phyloP scores from a whole-genome alignment of 768 basidiomycete genomes.

The Hypholoma fasciculare region DNA sequence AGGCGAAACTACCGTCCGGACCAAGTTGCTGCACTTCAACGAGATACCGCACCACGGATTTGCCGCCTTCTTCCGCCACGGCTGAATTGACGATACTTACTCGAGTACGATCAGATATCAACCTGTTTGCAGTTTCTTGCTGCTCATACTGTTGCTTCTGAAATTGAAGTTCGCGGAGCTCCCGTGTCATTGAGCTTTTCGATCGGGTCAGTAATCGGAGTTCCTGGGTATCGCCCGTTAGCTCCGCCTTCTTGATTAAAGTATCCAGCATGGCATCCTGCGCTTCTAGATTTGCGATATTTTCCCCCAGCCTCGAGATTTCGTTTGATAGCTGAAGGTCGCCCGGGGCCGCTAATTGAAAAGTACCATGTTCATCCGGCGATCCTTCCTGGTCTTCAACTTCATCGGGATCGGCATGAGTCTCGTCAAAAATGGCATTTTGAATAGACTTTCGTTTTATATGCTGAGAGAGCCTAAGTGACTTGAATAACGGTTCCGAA shows the following conservation, averaged over 20 bases:
- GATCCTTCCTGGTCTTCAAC: slow-evolving; percentile 16
- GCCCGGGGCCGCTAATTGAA: slow-evolving; percentile 82
- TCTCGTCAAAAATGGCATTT: slow-evolving; percentile 12
- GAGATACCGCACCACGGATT: slow-evolving; percentile 88
- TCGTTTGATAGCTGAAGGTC: slow-evolving; percentile 88
- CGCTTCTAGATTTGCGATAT: slow-evolving; percentile 72
- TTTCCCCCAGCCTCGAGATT: slow-evolving; percentile 75
- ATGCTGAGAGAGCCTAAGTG: slow-evolving; percentile 16
- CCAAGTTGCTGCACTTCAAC: slow-evolving; percentile 89
- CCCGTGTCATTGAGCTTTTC: slow-evolving; percentile 76
- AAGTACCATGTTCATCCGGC: slow-evolving; percentile 46
- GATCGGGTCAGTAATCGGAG: slow-evolving; percentile 80
- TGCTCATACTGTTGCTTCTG: slow-evolving; percentile 93
- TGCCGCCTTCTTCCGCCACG: slow-evolving; percentile 81
- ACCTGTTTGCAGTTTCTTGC: slow-evolving; percentile 88
- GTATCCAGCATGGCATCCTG: slow-evolving; percentile 86
- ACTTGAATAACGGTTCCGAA: slow-evolving; percentile 26
- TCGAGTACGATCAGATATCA: slow-evolving; percentile 80
- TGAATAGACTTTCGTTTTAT: slow-evolving; percentile 12
- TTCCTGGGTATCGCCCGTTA: slow-evolving; percentile 89
- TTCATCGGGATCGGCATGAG: slow-evolving; percentile 13
- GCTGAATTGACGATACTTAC: slow-evolving; percentile 87
- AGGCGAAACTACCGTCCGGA: slow-evolving; percentile 73
- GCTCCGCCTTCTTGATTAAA: slow-evolving; percentile 91
- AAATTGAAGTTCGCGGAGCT: slow-evolving; percentile 82